Conservation (phyloP, 495 filamentous ascomycete genomes). For the Pyrenopolyporus hunteri region DNA sequence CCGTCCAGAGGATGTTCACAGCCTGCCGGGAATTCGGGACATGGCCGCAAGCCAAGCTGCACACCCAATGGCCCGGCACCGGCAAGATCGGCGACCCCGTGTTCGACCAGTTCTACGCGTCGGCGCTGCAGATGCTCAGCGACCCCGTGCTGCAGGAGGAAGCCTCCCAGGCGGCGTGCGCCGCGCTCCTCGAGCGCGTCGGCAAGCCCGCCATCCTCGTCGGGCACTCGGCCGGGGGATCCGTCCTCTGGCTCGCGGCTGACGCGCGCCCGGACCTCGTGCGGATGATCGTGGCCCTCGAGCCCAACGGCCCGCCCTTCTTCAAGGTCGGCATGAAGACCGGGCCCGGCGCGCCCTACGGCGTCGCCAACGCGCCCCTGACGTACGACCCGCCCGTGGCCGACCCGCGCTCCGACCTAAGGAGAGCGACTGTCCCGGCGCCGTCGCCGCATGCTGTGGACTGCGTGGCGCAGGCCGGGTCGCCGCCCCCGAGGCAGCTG, state of each 20-base stretch:
- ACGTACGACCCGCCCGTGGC: conserved; percentile 53
- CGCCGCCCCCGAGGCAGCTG: conserved; percentile 52
- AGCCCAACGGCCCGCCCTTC: conserved; percentile 63
- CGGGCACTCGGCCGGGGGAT: conserved; percentile 60
- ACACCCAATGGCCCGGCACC: conserved; percentile 63
- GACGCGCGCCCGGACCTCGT: conserved; percentile 56
- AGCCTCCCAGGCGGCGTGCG: conserved; percentile 52
- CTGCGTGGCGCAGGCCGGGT: conserved; percentile 55
- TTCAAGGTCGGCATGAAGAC: conserved; percentile 38
- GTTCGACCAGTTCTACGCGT: conserved; percentile 59
- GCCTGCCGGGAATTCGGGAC: conserved; percentile 43
- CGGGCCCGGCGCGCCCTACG: conserved; percentile 44
- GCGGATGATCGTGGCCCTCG: conserved; percentile 56
- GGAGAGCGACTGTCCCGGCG: conserved; percentile 31
- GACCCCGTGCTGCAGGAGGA: conserved; percentile 48
- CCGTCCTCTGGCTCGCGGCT: conserved; percentile 55
- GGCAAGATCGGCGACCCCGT: conserved; percentile 55
- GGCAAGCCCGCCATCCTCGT: conserved; percentile 54
- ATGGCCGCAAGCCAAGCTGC: conserved; percentile 54
- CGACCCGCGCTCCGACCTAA: conserved; percentile 37
- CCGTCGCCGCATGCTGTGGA: conserved; percentile 39
- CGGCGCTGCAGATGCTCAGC: conserved; percentile 49
- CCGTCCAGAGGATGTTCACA: conserved; percentile 47
- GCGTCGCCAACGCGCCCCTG: conserved; percentile 56
- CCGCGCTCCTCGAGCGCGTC: conserved; percentile 55